Evolutionary conservation across 1,284 basidiomycete species (phyloP), one percentile per base, ranked within the genome.

Genomic region (Puccinia horiana): DNA sequence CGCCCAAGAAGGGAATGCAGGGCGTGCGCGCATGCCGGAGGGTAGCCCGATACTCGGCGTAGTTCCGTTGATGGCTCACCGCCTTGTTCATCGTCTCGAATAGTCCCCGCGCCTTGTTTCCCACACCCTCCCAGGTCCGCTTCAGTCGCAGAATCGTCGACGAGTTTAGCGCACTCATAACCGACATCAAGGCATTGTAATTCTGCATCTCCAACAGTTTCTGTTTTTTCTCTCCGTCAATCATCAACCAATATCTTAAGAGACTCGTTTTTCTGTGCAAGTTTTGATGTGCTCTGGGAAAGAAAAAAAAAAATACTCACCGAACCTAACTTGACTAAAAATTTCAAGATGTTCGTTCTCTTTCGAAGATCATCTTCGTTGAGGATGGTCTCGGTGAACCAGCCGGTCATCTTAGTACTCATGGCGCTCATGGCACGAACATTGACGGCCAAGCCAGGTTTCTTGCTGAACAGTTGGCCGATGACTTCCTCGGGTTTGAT

Each of bases 1-100:
- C n/a, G 94, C 95, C 67, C 96, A 83, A 90, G 90, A 97, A 97
- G 5, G 95, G 95, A 32, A 98, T 91, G 35, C 94, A 94, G 26
- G 95, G 94, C 12, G 94, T 93, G 2, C 91, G 90, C 18, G 92
- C 94, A 84, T 93, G 93, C 8, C 86, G 83, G 35, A 87, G 83
- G 67, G 90, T 91, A 76, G 91, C 90, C 77, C 96, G 93, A 87
- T 99, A 99, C 85, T 94, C 93, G 83, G 93, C 92, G 85, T 96
- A 98, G 87, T 97, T 97, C 81, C 94, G 91, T 74, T 92, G 90
- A 86, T 94, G 93, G 85, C 98, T 95, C 18, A 96, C 94, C 14
- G 97, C 89, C 83, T 91, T 92, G 83, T 95, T 91, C 82, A 98
- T 89, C 0, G 90, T 88, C 83, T 98, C 95, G 80, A 98, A 89